phyloP scores from a whole-genome alignment of 2,329 filamentous ascomycete genomes.

The Cercospora sp. region DNA sequence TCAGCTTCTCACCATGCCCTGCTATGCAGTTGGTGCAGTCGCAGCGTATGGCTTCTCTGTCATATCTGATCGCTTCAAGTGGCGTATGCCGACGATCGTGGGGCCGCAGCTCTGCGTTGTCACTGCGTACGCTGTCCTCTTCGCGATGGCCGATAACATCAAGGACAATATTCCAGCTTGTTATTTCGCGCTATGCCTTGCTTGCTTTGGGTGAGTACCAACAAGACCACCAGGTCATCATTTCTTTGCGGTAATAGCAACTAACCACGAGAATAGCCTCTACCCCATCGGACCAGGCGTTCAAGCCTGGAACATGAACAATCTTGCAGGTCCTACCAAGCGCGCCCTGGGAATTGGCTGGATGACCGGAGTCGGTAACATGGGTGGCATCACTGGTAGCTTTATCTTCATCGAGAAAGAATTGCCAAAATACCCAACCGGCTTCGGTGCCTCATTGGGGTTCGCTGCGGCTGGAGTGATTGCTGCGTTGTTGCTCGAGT shows the following conservation, averaged over 20 bases:
- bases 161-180: constrained; percentile 46
- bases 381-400: constrained; percentile 45
- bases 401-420: constrained; percentile 41
- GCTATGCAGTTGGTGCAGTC: constrained; percentile 37
- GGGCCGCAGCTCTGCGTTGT: constrained; percentile 24
- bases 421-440: constrained; percentile 39
- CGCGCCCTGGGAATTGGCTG: constrained; percentile 44
- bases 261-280: not conserved
- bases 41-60: constrained; percentile 45
- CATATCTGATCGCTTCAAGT: constrained; percentile 57
- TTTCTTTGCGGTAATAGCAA: not conserved
- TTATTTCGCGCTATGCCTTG: constrained; percentile 33
- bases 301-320: constrained; percentile 35
- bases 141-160: constrained; percentile 26
- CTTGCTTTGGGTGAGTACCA: constrained; percentile 23
- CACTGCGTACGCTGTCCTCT: constrained; percentile 28
- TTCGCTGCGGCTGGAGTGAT: constrained; percentile 4
- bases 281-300: constrained; percentile 32
- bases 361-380: constrained; percentile 44
- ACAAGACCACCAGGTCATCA: not conserved
- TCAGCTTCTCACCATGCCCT: constrained; percentile 34
- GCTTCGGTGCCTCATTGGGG: constrained; percentile 30
- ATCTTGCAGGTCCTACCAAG: constrained; percentile 38
- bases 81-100: constrained; percentile 60
- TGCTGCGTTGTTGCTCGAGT: not conserved